Base-by-base conservation (phyloP, 331 rosid genomes). In the Phaseolus coccineus region DNA sequence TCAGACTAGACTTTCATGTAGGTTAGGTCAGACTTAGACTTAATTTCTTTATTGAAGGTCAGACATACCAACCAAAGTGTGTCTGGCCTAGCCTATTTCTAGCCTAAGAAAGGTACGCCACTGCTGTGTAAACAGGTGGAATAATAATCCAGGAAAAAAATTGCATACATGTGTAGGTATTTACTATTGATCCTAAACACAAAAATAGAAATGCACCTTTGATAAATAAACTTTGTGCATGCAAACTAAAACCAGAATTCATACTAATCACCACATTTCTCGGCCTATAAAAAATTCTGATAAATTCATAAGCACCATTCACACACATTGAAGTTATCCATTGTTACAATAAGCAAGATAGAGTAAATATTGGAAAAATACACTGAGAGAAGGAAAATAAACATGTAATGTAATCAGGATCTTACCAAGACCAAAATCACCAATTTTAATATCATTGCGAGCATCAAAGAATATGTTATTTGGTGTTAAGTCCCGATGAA, bases 341-440 rank as follows among this genome's bases (percentile, higher is more conserved):
- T 52, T 76, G 76, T 56, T 15, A 81, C 25, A 65, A 46, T 24
- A 71, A 76, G 44, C 47, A 24, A 79, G 64, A 63, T 33, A 68
- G 27, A 73, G 62, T 66, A 72, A 81, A 77, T 56, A 53, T 71
- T 77, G 39, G 48, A 40, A 74, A 73, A 57, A 84, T 53, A 63
- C 74, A 63, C 16, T 5, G 35, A 81, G 52, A 62, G 44, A 71
- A 57, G 25, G 16, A 79, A 68, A 74, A 56, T 24, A 40, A 73
- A 50, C 50, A 76, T 42, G 77, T 47, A 58, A 51, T 16, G 86
- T 71, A 76, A 70, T 68, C 62, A 40, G 51, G 28, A 90, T 78
- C 95, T 87, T 87, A 92, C 99, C 99, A 35, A 95, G 91, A 87
- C 99, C 99, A 81, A 95, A 95, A 88, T 95, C 99, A 72, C 99